Evolutionary conservation across 371 early-diverging fungal species (phyloP).

Genomic region (Syncephalastrum monosporum): DNA sequence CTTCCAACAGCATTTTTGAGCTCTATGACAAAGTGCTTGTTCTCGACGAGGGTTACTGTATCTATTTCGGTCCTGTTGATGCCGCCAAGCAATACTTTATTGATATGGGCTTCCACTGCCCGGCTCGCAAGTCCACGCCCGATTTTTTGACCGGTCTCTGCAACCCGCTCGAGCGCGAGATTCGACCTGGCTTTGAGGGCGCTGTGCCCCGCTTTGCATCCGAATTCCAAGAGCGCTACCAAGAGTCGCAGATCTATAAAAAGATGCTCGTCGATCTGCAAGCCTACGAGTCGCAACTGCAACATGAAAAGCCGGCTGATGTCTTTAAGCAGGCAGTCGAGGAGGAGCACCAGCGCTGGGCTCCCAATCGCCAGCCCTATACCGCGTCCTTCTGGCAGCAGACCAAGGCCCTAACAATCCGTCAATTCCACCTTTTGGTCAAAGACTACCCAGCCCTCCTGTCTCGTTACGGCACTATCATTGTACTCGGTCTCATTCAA

Average conservation of each 20-base stretch:
- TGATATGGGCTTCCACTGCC: constrained; percentile 63
- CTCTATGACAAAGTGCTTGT: constrained; percentile 75
- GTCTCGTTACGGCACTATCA: constrained; percentile 56
- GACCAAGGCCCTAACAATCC: constrained; percentile 55
- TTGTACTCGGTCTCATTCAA: constrained; percentile 67
- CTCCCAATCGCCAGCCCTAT: constrained; percentile 53
- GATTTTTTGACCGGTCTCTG: constrained; percentile 73
- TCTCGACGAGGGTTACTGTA: constrained; percentile 67
- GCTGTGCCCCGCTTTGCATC: constrained; percentile 40
- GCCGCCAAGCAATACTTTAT: constrained; percentile 71
- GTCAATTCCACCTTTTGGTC: constrained; percentile 57
- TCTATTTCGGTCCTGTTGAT: constrained; percentile 72
- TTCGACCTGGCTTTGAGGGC: constrained; percentile 53
- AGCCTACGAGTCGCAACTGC: constrained; percentile 35
- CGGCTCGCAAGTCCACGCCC: constrained; percentile 72
- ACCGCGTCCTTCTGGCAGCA: constrained; percentile 64
- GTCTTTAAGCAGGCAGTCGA: constrained; percentile 53
- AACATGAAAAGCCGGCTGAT: constrained; percentile 27
- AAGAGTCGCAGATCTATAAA: constrained; percentile 33
- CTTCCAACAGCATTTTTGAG: constrained; percentile 71
- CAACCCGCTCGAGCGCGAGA: constrained; percentile 59
- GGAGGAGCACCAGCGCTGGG: constrained; percentile 57
- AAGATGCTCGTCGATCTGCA: constrained; percentile 33
- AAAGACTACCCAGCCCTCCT: constrained; percentile 51
- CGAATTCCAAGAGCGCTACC: constrained; percentile 50